Percentiles rank a stretch among this genome's conserved stretches.
Conservation (phyloP, 2,329 filamentous ascomycete species). For the Chrysoporthe puriensis region DNA sequence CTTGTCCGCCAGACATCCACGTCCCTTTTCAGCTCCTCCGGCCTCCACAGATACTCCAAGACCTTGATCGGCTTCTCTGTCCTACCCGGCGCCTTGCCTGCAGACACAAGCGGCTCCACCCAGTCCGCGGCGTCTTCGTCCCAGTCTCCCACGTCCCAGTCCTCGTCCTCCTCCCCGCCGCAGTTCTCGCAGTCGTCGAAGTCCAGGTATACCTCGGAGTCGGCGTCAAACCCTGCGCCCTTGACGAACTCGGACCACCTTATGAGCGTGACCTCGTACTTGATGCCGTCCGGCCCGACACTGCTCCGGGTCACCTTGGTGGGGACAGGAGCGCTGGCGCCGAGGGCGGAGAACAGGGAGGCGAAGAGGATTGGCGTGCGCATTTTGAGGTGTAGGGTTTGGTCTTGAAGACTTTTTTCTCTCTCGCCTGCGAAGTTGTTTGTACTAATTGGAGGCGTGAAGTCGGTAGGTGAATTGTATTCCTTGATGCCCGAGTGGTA, state of each 20-base stretch:
- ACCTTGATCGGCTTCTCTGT: background rate
- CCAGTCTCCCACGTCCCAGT: conserved; percentile 18
- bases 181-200: background rate
- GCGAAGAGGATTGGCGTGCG: background rate
- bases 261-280: conserved; percentile 4
- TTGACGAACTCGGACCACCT: conserved; percentile 12
- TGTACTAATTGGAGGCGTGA: background rate
- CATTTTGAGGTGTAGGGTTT: background rate
- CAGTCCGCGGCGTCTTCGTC: conserved; percentile 12
- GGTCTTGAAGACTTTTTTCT: too few relatives aligned
- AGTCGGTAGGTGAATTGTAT: background rate
- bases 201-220: conserved; percentile 1
- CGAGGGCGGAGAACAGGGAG: background rate
- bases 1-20: conserved; percentile 19
- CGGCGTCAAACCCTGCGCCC: background rate
- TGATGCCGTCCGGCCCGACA: background rate
- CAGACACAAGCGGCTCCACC: background rate
- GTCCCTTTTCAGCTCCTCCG: background rate
- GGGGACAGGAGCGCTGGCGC: background rate
- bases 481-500: background rate
- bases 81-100: background rate
- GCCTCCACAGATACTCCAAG: background rate
- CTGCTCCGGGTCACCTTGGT: conserved; percentile 7
- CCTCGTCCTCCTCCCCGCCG: background rate
- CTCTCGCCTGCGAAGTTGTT: background rate